Evolutionary conservation across 2,329 filamentous ascomycete genomes (phyloP).

Genomic region (Colletotrichum sp.): DNA sequence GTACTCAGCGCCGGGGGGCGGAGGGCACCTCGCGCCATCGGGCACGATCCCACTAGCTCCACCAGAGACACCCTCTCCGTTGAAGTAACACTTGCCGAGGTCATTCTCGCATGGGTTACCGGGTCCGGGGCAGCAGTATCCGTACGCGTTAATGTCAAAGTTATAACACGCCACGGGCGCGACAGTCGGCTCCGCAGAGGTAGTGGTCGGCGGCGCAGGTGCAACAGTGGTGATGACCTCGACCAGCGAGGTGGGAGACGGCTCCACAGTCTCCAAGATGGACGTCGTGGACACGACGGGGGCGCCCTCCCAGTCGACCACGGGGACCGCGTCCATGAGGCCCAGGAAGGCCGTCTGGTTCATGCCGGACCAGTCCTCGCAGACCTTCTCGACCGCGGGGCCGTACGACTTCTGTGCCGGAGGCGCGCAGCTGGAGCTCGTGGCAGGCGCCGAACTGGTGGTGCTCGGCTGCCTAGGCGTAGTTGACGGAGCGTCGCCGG

Average conservation of each 20-base stretch:
- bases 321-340: not conserved
- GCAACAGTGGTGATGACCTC: not conserved
- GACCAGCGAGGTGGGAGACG: not conserved
- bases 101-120: not conserved
- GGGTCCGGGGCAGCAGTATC: not conserved
- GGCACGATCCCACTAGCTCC: not conserved
- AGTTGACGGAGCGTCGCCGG: not conserved
- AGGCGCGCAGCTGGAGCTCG: not conserved
- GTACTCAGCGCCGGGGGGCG: not conserved
- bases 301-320: not conserved
- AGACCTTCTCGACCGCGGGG: not conserved
- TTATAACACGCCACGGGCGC: not conserved
- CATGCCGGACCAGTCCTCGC: not conserved
- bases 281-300: not conserved
- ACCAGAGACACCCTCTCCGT: not conserved
- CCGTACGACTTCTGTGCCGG: not conserved
- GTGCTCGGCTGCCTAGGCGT: not conserved
- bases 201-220: not conserved
- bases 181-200: not conserved
- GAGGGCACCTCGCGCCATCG: not conserved
- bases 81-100: not conserved
- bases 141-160: not conserved
- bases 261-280: not conserved
- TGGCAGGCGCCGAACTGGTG: not conserved
- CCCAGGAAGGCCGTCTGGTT: not conserved